These are phyloP conservation scores for Bryoerythrophyllum caledonicum DNA, from an alignment of 225 moss, liverwort and hornwort species.

Conservation along the genomic window DNA sequence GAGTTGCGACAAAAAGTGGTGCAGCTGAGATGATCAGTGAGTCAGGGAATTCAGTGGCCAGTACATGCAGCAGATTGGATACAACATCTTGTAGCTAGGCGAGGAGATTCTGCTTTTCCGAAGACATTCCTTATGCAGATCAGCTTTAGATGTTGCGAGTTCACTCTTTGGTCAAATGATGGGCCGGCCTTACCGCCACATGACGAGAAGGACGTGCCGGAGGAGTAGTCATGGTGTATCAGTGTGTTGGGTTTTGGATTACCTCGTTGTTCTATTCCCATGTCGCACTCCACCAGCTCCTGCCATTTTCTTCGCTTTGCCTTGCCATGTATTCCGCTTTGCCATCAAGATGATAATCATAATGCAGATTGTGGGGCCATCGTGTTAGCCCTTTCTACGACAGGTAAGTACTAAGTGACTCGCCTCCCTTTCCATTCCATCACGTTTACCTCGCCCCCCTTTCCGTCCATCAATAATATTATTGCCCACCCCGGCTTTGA, in stretches of 20 bases:
- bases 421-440: background rate
- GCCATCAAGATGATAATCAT: conserved; percentile 24
- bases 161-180: conserved; percentile 25
- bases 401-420: conserved; percentile 11
- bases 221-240: background rate
- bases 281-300: conserved; percentile 20
- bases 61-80: conserved; percentile 18
- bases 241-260: background rate
- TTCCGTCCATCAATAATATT: background rate
- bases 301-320: background rate
- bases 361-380: conserved; percentile 31
- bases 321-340: background rate
- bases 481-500: background rate
- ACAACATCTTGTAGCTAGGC: background rate
- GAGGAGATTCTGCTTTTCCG: conserved; percentile 8
- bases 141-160: conserved; percentile 17
- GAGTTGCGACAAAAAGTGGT: conserved; percentile 4
- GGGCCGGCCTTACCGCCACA: conserved; percentile 1
- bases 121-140: conserved; percentile 39
- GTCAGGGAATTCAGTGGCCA: background rate
- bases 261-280: conserved; percentile 16
- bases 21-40: background rate
- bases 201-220: conserved; percentile 1
- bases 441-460: background rate
- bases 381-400: conserved; percentile 28